phyloP scores from a whole-genome alignment of 2,329 filamentous ascomycete genomes.

The Claviceps sp. region DNA sequence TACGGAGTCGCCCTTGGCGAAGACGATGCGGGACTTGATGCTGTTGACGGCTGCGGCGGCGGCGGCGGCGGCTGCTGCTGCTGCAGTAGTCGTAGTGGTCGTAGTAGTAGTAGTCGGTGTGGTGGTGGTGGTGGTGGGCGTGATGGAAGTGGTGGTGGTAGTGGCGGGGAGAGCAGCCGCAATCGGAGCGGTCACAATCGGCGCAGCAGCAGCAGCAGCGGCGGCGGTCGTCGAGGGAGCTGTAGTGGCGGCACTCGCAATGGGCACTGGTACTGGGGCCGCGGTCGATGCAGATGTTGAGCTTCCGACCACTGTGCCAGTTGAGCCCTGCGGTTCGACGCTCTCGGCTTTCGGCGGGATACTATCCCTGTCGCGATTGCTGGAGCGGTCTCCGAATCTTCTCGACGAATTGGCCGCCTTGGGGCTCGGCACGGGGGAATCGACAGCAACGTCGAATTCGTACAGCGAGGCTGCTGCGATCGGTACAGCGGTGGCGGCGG shows the following conservation, averaged over 20 bases:
- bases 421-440: constrained; percentile 32
- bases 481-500: no score
- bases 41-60: constrained; percentile 8
- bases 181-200: background rate
- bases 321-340: constrained; percentile 36
- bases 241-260: background rate
- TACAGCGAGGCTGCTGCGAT: constrained; percentile 22
- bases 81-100: background rate
- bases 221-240: background rate
- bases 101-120: no score
- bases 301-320: background rate
- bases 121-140: no score
- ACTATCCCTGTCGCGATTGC: constrained; percentile 34
- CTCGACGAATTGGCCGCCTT: constrained; percentile 20
- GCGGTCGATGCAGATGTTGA: background rate
- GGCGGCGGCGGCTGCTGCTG: background rate
- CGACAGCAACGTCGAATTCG: constrained; percentile 30
- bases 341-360: constrained; percentile 43
- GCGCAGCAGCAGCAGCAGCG: background rate
- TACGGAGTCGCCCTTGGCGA: constrained; percentile 49
- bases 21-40: constrained; percentile 38
- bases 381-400: constrained; percentile 24
- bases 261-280: constrained; percentile 1
- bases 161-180: no score
- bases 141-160: no score